Conservation (phyloP, 495 filamentous ascomycete species). For the Penicillium coffeae region DNA sequence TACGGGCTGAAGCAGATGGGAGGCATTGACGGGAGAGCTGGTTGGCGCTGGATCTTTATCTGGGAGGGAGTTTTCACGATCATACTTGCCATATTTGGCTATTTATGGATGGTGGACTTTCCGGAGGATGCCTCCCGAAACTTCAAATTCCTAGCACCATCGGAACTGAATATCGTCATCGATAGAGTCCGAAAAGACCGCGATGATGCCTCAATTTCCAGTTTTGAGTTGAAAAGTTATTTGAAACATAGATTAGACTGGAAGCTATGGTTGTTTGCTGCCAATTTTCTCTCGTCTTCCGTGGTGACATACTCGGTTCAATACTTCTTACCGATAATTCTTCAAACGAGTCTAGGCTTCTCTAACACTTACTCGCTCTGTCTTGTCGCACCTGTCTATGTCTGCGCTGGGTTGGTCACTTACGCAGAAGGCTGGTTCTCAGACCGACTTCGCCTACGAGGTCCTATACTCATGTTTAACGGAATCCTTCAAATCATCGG, state of each 20-base stretch:
- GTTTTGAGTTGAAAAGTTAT: constrained; percentile 33
- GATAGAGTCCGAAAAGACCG: constrained; percentile 49
- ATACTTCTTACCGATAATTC: constrained; percentile 59
- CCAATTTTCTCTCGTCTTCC: too few species aligned
- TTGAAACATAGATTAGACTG: constrained; percentile 51
- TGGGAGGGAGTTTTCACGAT: constrained; percentile 28
- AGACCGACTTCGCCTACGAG: constrained; percentile 51
- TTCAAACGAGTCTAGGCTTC: constrained; percentile 40
- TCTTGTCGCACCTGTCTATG: constrained; percentile 55
- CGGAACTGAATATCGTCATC: constrained; percentile 46
- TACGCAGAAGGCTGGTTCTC: constrained; percentile 40
- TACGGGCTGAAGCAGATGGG: constrained; percentile 52
- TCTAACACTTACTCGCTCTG: constrained; percentile 45
- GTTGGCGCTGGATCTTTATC: constrained; percentile 52
- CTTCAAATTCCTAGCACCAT: constrained; percentile 41
- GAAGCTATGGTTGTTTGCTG: constrained; percentile 69
- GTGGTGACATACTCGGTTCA: constrained; percentile 59
- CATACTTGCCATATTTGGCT: constrained; percentile 31
- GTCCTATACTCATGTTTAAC: constrained; percentile 52
- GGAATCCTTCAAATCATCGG: constrained; percentile 35
- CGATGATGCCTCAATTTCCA: constrained; percentile 38
- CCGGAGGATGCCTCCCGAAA: constrained; percentile 40
- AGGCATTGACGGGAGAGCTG: constrained; percentile 34
- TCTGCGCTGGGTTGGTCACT: constrained; percentile 52
- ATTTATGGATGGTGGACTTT: constrained; percentile 48